Conservation (phyloP, 352 stramenopile genomes). For the Bremia lactucae region DNA sequence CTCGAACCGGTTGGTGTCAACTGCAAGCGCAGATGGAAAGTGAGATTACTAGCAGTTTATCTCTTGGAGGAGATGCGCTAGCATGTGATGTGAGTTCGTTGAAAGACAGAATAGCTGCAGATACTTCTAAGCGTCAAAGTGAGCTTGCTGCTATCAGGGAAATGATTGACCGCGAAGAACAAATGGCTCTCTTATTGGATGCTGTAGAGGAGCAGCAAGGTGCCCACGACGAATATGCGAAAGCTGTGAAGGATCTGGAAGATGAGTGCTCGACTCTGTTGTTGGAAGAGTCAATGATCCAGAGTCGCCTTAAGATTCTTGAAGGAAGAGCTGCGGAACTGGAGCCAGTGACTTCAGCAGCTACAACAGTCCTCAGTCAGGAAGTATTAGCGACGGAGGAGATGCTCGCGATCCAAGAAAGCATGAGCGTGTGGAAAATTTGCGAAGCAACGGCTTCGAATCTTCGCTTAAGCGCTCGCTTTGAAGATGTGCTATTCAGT, state of each 20-base stretch:
- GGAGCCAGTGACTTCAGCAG: slow-evolving; percentile 27
- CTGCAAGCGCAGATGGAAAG: slow-evolving; percentile 52
- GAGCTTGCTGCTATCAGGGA: slow-evolving; percentile 51
- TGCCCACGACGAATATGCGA: slow-evolving; percentile 48
- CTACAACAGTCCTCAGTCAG: slow-evolving; percentile 19
- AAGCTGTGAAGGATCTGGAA: slow-evolving; percentile 44
- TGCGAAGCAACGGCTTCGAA: slow-evolving; percentile 31
- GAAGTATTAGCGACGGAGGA: slow-evolving; percentile 41
- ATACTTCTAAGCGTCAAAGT: slow-evolving; percentile 31
- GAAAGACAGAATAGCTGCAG: slow-evolving; percentile 25
- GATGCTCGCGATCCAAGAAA: slow-evolving; percentile 42
- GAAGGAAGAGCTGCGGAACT: slow-evolving; percentile 36
- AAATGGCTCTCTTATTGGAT: slow-evolving; percentile 58
- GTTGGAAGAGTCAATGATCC: slow-evolving; percentile 54
- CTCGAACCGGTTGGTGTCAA: slow-evolving; percentile 48
- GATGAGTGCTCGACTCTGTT: slow-evolving; percentile 47
- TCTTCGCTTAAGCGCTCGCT: slow-evolving; percentile 31
- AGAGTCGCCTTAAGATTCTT: slow-evolving; percentile 49
- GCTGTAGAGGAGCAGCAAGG: slow-evolving; percentile 70
- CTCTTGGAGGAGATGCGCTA: slow-evolving; percentile 24
- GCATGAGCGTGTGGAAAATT: slow-evolving; percentile 38
- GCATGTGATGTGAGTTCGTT: slow-evolving; percentile 34
- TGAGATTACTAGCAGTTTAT: slow-evolving; percentile 31
- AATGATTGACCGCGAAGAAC: slow-evolving; percentile 58
- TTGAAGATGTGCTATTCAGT: slow-evolving; percentile 40